A percentile compares a stretch with the other conserved stretches of the same genome.
Conservation (phyloP, 805 yeast species). For the Vanderwaltozyma polyspora region DNA sequence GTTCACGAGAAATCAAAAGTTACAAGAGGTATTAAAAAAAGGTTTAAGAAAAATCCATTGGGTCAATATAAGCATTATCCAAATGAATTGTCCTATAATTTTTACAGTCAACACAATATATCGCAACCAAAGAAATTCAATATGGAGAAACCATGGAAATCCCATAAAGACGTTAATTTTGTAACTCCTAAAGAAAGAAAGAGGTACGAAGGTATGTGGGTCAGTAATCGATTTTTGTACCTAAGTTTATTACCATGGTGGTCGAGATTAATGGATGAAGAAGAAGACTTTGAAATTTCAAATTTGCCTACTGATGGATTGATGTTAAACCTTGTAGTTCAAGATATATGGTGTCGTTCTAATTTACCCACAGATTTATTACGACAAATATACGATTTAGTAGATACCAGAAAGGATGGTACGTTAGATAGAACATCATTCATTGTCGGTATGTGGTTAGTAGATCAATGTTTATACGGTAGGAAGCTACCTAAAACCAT, state of each 20-base stretch:
- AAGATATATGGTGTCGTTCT: constrained; percentile 71
- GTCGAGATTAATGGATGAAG: constrained; percentile 8
- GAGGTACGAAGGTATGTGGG: constrained; percentile 90
- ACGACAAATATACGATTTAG: constrained; percentile 57
- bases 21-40: neutral
- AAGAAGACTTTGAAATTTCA: constrained; percentile 3
- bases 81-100: neutral
- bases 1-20: neutral
- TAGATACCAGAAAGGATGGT: constrained; percentile 57
- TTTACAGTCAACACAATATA: constrained; percentile 4
- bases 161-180: constrained; percentile 48
- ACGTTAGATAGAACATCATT: constrained; percentile 69
- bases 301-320: constrained; percentile 21
- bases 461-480: constrained; percentile 91
- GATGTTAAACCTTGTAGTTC: constrained; percentile 41
- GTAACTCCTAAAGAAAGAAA: constrained; percentile 57
- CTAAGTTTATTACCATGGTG: constrained; percentile 29
- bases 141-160: constrained; percentile 89
- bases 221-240: constrained; percentile 64
- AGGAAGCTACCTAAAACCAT: constrained; percentile 69
- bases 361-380: constrained; percentile 52
- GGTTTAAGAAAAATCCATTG: neutral
- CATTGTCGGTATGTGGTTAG: constrained; percentile 90
- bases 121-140: constrained; percentile 36
- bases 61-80: neutral